These are phyloP conservation scores for Paraphoma sp. DNA, from an alignment of 2,329 filamentous ascomycete genomes.

Conservation along the genomic window DNA sequence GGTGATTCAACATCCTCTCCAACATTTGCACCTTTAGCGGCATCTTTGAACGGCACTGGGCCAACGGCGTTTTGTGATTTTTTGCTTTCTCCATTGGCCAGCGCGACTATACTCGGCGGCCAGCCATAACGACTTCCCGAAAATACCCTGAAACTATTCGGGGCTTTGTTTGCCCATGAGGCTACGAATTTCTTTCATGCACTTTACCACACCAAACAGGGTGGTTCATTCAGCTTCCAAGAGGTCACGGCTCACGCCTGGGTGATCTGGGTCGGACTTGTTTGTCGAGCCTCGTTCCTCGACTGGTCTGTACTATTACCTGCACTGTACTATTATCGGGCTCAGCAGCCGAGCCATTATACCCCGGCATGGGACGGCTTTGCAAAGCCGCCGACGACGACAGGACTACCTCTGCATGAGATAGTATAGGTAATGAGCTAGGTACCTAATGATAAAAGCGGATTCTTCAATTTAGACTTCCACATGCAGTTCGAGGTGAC, in stretches of 20 bases:
- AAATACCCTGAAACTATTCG: constrained; percentile 45
- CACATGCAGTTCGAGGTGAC: constrained; percentile 7
- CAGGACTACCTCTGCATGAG: constrained; percentile 35
- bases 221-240: constrained; percentile 37
- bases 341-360: constrained; percentile 41
- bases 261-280: constrained; percentile 31
- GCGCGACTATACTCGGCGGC: constrained; percentile 23
- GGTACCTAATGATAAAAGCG: constrained; percentile 46
- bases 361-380: constrained; percentile 34
- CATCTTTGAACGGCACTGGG: constrained; percentile 44
- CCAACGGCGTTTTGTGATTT: constrained; percentile 36
- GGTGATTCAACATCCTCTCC: constrained; percentile 60
- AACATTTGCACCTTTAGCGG: constrained; percentile 44
- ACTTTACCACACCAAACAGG: constrained; percentile 33
- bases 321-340: constrained; percentile 50
- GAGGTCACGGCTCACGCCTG: constrained; percentile 47
- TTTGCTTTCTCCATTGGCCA: constrained; percentile 23
- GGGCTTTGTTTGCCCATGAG: constrained; percentile 45
- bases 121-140: constrained; percentile 39
- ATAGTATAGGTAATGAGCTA: constrained; percentile 41
- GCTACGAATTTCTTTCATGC: constrained; percentile 47
- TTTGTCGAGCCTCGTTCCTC: constrained; percentile 25
- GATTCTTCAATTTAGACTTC: constrained; percentile 22
- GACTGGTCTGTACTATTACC: constrained; percentile 49
- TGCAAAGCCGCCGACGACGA: constrained; percentile 31